phyloP scores from a whole-genome alignment of 2,329 filamentous ascomycete genomes.

The Bipolaris gigantea region DNA sequence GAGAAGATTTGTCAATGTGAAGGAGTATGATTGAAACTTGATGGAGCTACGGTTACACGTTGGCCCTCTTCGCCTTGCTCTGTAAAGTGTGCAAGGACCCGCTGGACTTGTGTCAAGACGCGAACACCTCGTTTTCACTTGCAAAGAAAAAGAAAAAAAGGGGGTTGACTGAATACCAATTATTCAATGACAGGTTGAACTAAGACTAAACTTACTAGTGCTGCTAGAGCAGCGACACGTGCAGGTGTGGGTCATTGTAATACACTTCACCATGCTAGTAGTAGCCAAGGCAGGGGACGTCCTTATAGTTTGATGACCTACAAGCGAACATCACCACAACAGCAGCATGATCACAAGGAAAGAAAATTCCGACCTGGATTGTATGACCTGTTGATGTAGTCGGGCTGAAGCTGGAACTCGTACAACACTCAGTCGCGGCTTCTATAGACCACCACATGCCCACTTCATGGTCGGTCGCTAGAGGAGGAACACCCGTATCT shows the following conservation, averaged over 20 bases:
- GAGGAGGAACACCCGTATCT: background rate
- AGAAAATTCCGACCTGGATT: constrained; percentile 27
- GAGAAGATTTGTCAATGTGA: constrained; percentile 22
- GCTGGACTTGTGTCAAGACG: constrained; percentile 31
- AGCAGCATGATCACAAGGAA: constrained; percentile 29
- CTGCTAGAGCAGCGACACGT: constrained; percentile 25
- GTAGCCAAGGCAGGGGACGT: constrained; percentile 15
- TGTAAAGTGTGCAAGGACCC: constrained; percentile 21
- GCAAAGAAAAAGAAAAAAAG: background rate
- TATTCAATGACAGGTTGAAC: constrained; percentile 20
- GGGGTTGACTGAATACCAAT: constrained; percentile 26
- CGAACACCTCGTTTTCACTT: constrained; percentile 2
- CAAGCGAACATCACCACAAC: constrained; percentile 22
- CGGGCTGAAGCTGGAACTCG: constrained; percentile 21
- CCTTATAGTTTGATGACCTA: constrained; percentile 26
- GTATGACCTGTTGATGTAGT: constrained; percentile 26
- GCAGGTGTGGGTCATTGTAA: constrained; percentile 34
- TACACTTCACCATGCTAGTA: constrained; percentile 32
- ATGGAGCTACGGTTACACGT: constrained; percentile 24
- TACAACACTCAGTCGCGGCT: constrained; percentile 9
- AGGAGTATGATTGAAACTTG: constrained; percentile 2
- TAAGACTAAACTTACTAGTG: constrained; percentile 20
- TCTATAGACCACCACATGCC: background rate
- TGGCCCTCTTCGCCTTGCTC: constrained; percentile 19
- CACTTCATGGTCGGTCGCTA: background rate